Conservation (phyloP, 352 stramenopile genomes). For the Phytophthora agathidicida region DNA sequence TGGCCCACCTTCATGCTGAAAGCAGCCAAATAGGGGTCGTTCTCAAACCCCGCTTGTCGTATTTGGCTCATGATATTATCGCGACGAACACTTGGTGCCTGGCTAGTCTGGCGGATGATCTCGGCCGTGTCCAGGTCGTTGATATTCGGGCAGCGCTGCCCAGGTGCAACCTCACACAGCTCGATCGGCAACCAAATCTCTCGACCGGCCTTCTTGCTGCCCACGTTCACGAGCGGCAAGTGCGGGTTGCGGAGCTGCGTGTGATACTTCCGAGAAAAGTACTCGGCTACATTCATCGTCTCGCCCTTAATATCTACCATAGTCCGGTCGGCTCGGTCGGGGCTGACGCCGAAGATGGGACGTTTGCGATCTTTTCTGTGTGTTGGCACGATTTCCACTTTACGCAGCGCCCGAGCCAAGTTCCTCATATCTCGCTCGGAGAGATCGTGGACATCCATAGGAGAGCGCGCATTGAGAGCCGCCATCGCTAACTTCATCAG, state of each 20-base stretch:
- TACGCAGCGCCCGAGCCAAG: conserved; percentile 44
- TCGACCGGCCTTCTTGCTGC: conserved; percentile 42
- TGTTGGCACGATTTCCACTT: conserved; percentile 51
- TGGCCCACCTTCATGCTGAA: conserved; percentile 66
- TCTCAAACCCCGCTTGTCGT: conserved; percentile 66
- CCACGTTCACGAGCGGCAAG: conserved; percentile 76
- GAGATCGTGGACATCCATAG: conserved; percentile 35
- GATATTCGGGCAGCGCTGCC: conserved; percentile 73
- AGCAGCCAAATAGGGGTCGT: conserved; percentile 60
- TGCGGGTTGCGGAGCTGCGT: conserved; percentile 56
- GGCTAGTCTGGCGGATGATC: conserved; percentile 73
- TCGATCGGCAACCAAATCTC: conserved; percentile 83
- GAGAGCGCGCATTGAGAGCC: conserved; percentile 36
- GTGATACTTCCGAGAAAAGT: conserved; percentile 62
- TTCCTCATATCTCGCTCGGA: conserved; percentile 40
- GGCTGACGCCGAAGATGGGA: conserved; percentile 55
- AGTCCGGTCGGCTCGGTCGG: conserved; percentile 38
- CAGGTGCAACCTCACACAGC: conserved; percentile 67
- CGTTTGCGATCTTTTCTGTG: conserved; percentile 62
- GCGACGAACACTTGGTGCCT: conserved; percentile 42
- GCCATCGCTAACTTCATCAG: conserved; percentile 56
- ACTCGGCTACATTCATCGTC: conserved; percentile 53
- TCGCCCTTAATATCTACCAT: conserved; percentile 64
- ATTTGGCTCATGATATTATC: conserved; percentile 61
- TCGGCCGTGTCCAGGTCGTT: conserved; percentile 82